Evolutionary conservation across 1,284 basidiomycete species (phyloP), one percentile per base, ranked within the genome.

Genomic region (Boletus sp.): DNA sequence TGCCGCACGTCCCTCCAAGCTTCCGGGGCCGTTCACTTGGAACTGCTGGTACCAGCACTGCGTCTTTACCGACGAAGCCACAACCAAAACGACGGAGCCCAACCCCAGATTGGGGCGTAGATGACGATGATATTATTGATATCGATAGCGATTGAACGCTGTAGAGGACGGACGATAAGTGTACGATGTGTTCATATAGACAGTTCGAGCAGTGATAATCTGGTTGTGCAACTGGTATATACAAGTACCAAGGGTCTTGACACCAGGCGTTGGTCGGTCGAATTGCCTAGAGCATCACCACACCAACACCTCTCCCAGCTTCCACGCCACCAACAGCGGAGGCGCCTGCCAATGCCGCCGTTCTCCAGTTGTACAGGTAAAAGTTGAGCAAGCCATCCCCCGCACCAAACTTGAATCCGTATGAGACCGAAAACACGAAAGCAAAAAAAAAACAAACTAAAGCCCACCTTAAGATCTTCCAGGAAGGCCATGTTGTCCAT

Each of bases 281-380:
- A 27, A 41, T 14, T n/a, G 26, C 33, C 33, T 64, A 82, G 35
- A 91, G 71, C 88, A 91, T 91, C 19, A 90, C 87, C 13, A 91
- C 81, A 12, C 89, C 88, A 32, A 91, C 73, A 14, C 89, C 89
- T 60, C 73, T 79, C 23, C 89, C 89, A 25, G 81, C 72, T 13
- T 73, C 66, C 16, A 76, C 72, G 32, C 67, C 77, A 8, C 68
- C 80, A 19, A 75, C 69, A 7, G 73, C 55, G 17, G 71, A 73
- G 53, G 83, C 67, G 9, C 91, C 91, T 43, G 91, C 82, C 48
- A 94, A 69, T 10, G 81, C 75, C 8, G 81, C 72, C n/a, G 90
- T 92, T 54, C 84, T 77, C 91, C 91, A 95, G 67, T 95, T 95
- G 71, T 94, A 97, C 46, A 97, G 71, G 69, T 97, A 96, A 68